Evolutionary conservation across 257 asterid genomes (phyloP).

Genomic region (Solanum appendiculatum): DNA sequence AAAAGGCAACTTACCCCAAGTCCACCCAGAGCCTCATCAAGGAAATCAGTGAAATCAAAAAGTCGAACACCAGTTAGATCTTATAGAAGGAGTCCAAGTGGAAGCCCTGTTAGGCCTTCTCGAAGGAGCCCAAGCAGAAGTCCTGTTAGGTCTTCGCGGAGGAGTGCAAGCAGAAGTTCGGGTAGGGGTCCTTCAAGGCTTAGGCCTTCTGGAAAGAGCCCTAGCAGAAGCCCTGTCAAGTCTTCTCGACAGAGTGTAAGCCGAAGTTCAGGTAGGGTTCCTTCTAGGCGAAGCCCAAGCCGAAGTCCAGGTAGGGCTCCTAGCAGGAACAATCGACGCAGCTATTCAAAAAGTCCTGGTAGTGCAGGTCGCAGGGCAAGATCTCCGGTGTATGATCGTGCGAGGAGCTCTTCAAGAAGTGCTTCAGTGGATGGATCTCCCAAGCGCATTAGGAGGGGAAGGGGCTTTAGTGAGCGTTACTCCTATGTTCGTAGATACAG

Average conservation of each 20-base stretch:
- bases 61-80: constrained; percentile 43
- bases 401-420: constrained; percentile 86
- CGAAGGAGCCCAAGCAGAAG: constrained; percentile 75
- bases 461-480: constrained; percentile 95
- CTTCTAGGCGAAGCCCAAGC: constrained; percentile 55
- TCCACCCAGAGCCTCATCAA: constrained; percentile 45
- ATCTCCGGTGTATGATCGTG: constrained; percentile 60
- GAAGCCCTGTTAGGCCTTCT: constrained; percentile 38
- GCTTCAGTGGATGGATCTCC: constrained; percentile 82
- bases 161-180: constrained; percentile 62
- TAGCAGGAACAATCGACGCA: constrained; percentile 47
- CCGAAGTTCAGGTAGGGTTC: constrained; percentile 74
- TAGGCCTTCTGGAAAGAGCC: constrained; percentile 39
- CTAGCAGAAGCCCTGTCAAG: constrained; percentile 57
- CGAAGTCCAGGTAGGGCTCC: constrained; percentile 57
- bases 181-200: background rate
- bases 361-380: constrained; percentile 52
- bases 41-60: constrained; percentile 37
- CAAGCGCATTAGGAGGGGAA: constrained; percentile 82
- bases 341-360: constrained; percentile 67
- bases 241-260: constrained; percentile 56
- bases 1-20: constrained; percentile 35
- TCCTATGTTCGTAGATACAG: constrained; percentile 72
- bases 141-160: constrained; percentile 42
- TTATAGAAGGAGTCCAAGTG: constrained; percentile 57